Evolutionary conservation across 2,329 filamentous ascomycete genomes (phyloP).

Genomic region (Fusarium newnesense): DNA sequence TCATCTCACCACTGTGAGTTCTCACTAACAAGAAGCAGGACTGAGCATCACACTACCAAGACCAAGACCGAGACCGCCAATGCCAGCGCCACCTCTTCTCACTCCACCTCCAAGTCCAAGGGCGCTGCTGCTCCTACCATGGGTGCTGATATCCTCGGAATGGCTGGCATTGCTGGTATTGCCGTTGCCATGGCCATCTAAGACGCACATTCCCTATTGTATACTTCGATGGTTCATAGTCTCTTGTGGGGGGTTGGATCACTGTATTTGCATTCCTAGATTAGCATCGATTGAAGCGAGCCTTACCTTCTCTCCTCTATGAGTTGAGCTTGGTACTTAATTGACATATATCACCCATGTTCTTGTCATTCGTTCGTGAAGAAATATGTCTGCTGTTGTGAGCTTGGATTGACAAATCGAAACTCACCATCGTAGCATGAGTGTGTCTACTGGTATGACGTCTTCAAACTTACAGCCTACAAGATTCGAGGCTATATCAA

Average conservation of each 20-base stretch:
- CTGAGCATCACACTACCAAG: neutral
- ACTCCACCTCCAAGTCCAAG: conserved; percentile 1
- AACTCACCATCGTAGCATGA: neutral
- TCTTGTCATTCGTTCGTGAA: rapidly evolving
- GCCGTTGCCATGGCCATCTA: conserved; percentile 21
- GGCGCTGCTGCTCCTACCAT: conserved; percentile 13
- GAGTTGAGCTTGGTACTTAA: neutral
- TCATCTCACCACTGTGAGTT: rapidly evolving
- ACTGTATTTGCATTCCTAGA: neutral
- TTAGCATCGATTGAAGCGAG: neutral
- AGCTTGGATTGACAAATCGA: neutral
- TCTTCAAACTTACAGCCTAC: rapidly evolving
- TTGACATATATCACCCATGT: neutral
- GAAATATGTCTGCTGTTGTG: neutral
- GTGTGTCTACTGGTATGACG: no score
- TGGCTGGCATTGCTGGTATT: conserved; percentile 13
- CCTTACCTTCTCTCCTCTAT: conserved; percentile 13
- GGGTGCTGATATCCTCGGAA: conserved; percentile 9
- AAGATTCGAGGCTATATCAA: rapidly evolving
- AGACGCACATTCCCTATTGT: neutral
- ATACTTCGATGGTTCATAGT: conserved; percentile 4
- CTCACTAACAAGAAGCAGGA: neutral
- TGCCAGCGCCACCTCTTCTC: neutral
- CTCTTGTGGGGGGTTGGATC: neutral
- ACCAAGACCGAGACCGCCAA: neutral